Evolutionary conservation across 2,329 filamentous ascomycete species (phyloP), one percentile per base, ranked within the genome.

Genomic region (Verticillium longisporum): DNA sequence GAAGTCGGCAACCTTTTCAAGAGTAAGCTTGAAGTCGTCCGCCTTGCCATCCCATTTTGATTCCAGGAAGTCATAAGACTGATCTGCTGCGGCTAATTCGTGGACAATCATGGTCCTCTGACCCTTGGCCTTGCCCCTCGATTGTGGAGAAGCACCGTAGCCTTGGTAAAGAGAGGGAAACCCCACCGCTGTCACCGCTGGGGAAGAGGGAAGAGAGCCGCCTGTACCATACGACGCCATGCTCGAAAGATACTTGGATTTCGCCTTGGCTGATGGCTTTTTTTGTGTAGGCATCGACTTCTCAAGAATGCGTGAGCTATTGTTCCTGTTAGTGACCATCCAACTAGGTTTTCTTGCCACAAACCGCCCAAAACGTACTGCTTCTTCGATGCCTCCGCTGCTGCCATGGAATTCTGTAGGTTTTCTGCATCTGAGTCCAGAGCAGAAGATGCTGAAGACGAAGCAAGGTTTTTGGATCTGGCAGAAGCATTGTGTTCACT

Each of bases 1-100:
- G 60, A 79, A 78, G 61, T 83, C 80, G 34, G 83, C 85, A 26
- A 86, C 83, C 72, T 88, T 88, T 57, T 82, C 76, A 13, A 88
- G 71, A 1, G 80, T 80, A 3, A 74, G 71, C 60, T 77, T 77
- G 65, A 88, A 80, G 15, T 88, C 85, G n/a, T 78, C 72, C 37
- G 80, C 77, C 11, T 78, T 75, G 57, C 82, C 80, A 1, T 78
- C 71, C 78, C 82, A 86, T 58, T 80, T 81, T 56, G 73, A 72
- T 60, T 75, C 71, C 2, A 88, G 70, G 58, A 81, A 77, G 7
- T 81, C 76, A 21, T 79, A 79, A 1, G 79, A 71, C 64, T 79
- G 77, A 14, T 86, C 81, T 61, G 77, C 74, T 6, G 82, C 78
- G 36, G 86, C 85, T 21, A 88, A 73, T 65, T 87, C 82, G 69